Base-by-base conservation (phyloP, 2,329 filamentous ascomycete genomes). In the Claviceps humidiphila region DNA sequence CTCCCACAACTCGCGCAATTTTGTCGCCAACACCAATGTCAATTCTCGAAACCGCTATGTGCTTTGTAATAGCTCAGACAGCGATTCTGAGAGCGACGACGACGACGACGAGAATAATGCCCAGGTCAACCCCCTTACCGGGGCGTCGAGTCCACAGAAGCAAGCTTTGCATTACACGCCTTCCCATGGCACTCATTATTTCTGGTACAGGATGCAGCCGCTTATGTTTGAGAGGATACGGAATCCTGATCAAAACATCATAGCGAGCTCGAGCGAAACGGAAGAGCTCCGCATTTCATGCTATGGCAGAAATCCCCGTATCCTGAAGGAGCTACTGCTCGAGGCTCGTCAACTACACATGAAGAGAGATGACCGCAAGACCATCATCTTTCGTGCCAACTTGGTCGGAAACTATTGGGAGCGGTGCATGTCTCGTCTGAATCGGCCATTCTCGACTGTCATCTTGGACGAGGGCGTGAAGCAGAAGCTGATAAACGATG, bases 121-220 rank as follows among this genome's bases (percentile, higher is more conserved):
- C 14, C 22, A 45, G 30, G 26, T 71, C 50, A 63, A 65, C 9
- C 47, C 51, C 16, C 49, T 53, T 42, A 57, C 56, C n/a, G 54
- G 53, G 16, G 16, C 34, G 26, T 53, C 55, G 42, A 68, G 50
- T 5, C 55, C 54, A 4, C 54, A 69, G 58, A 76, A 74, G 60
- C 78, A 76, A 63, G 56, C 69, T 2, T 68, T 81, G 2, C 68
- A 73, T 16, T 87, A 84, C 65, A 87, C 83, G 0, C 85, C 85
- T 0, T 77, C 78, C 0, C 78, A 81, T 52, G 85, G 84, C 7
- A 76, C 68, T 4, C 81, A 87, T 63, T 80, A 77, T 60, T 88
- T 89, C 66, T 83, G 79, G 75, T 87, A 82, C 64, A 74, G 73
- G 47, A 72, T 76, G 6, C 72, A 72, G 5, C 66, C 81, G 1